phyloP scores from a whole-genome alignment of 208 protist genomes.

The Acanthamoeba castellanii region DNA sequence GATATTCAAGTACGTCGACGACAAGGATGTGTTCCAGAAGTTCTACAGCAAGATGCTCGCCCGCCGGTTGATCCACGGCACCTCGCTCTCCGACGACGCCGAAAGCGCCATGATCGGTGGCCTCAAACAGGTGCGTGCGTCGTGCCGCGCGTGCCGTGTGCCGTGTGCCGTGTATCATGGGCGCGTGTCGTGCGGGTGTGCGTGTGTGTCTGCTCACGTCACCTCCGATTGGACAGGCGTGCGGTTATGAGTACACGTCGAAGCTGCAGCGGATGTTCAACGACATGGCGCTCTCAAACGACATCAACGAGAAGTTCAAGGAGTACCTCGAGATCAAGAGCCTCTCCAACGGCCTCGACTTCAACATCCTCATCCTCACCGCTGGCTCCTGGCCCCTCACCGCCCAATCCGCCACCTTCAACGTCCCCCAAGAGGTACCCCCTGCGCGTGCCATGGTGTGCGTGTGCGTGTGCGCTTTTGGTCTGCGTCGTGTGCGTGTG shows the following conservation, averaged over 20 bases:
- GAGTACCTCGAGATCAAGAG: slow-evolving; percentile 70
- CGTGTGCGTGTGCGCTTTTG: background rate
- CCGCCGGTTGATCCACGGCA: slow-evolving; percentile 88
- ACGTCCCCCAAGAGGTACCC: slow-evolving; percentile 80
- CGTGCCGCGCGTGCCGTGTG: too few species aligned
- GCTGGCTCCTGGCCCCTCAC: slow-evolving; percentile 87
- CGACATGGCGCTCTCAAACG: slow-evolving; percentile 86
- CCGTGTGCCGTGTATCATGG: background rate
- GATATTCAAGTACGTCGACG: slow-evolving; percentile 91
- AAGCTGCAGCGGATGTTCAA: slow-evolving; percentile 93
- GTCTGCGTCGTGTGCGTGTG: too few species aligned
- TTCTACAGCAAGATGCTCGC: slow-evolving; percentile 90
- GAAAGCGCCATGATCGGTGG: slow-evolving; percentile 90
- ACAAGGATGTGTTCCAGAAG: slow-evolving; percentile 93
- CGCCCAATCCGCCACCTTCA: slow-evolving; percentile 84
- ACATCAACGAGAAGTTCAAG: slow-evolving; percentile 83
- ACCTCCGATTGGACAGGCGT: slow-evolving; percentile 51
- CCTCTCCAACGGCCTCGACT: slow-evolving; percentile 77
- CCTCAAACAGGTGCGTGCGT: slow-evolving; percentile 83
- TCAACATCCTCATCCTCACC: slow-evolving; percentile 84
- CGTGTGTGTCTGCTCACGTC: background rate
- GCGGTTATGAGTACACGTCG: slow-evolving; percentile 90
- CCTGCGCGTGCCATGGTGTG: background rate
- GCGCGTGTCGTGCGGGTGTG: too few species aligned
- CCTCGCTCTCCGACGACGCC: slow-evolving; percentile 86